Evolutionary conservation across 305 asterid genomes (phyloP), one percentile per base, ranked within the genome.

Genomic region (Rubia peregrina): DNA sequence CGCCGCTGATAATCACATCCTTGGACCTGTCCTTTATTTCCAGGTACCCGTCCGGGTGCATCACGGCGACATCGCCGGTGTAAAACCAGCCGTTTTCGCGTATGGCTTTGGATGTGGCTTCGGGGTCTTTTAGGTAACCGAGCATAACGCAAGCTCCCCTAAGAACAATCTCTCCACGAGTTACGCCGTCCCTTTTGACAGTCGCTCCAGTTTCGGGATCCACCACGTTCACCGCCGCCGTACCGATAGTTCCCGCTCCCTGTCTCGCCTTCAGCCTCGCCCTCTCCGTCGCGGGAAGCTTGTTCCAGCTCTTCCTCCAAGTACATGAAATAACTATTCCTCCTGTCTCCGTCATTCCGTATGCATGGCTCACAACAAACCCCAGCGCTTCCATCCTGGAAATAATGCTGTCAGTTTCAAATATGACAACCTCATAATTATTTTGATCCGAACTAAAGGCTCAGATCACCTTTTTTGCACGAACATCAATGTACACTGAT

Each of bases 11-110:
- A 63, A 91, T 91, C 2, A 91, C 91, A 66, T 89, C 97, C 87
- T 91, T 89, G 3, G 94, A 89, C 24, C 96, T 26, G 67, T 92
- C 98, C 81, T 92, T 92, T 21, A 92, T 88, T 64, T 92, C 97
- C 65, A 92, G n/a, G 76, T 90, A 92, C 12, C 97, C 95, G 43
- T 90, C 98, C 4, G 92, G 86, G 78, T 92, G 96, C 89, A 92
- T 87, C 70, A 92, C 97, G 2, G 80, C 97, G 0, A 92, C 96
- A 70, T 90, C 98, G 30, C 98, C 97, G 1, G 98, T 88, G 80
- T 74, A 90, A 56, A 92, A 84, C 97, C 97, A 90, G 5, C 97
- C 96, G 38, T 81, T 71, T 30, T 74, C n/a, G 53, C 71, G 86
- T 91, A 87, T 67, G 33, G 80, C 76, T 61, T 83, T 83, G 3